Evolutionary conservation across 2,329 filamentous ascomycete genomes (phyloP).

Genomic region (Fusarium nisikadoi): DNA sequence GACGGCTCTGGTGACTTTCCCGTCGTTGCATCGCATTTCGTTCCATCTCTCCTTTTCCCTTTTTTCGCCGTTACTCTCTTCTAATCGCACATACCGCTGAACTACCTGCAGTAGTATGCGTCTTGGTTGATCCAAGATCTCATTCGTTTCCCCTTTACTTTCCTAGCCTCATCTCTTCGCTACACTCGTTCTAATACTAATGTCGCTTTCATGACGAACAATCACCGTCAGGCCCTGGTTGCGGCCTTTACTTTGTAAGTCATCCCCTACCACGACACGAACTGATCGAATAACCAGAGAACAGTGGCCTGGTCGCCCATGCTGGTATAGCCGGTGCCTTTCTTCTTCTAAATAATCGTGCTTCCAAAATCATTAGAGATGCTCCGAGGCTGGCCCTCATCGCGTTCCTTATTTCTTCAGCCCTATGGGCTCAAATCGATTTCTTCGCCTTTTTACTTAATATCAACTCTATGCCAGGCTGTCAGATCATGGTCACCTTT

Average conservation of each 20-base stretch:
- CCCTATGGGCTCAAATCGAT: constrained; percentile 64
- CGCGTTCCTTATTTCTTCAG: constrained; percentile 61
- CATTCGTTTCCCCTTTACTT: constrained; percentile 11
- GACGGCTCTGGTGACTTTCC: constrained; percentile 14
- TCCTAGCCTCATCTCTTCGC: constrained; percentile 48
- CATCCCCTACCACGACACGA: not conserved
- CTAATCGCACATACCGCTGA: constrained; percentile 26
- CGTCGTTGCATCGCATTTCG: constrained; percentile 24
- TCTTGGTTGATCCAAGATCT: constrained; percentile 36
- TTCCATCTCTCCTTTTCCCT: constrained; percentile 22
- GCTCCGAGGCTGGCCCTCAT: constrained; percentile 73
- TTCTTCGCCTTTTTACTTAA: constrained; percentile 63
- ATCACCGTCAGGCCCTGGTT: constrained; percentile 59
- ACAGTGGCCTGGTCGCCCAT: constrained; percentile 63
- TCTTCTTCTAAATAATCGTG: constrained; percentile 60
- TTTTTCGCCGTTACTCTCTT: constrained; percentile 30
- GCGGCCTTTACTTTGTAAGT: constrained; percentile 66
- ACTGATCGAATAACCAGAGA: constrained; percentile 42
- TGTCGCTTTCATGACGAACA: constrained; percentile 56
- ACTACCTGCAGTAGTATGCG: constrained; percentile 25
- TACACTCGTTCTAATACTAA: constrained; percentile 44
- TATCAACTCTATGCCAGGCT: constrained; percentile 55
- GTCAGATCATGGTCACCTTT: constrained; percentile 64
- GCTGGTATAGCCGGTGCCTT: constrained; percentile 60
- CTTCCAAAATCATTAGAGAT: constrained; percentile 62